Evolutionary conservation across 208 protist species (phyloP), one percentile per base, ranked within the genome.

Genomic region (Herpetomonas muscarum): DNA sequence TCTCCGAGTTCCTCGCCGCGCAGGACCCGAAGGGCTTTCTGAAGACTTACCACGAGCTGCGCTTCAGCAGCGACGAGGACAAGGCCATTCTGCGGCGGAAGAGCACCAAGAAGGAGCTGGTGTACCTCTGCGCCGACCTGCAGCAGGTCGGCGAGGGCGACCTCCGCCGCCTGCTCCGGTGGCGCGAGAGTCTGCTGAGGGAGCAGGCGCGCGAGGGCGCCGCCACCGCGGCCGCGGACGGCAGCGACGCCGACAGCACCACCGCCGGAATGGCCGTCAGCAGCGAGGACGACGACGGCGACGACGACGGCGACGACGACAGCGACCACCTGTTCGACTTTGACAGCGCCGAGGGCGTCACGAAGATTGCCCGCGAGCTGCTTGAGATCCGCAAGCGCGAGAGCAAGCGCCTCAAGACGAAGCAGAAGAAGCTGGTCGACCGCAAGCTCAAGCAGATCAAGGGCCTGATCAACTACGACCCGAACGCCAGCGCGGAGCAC

Each of bases 101-200:
- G 61, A 68, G 52, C 21, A 97, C 94, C 12, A 97, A 90, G 53
- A 76, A 93, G 48, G 96, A 99, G 61, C 81, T 99, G 29, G 78
- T 87, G 25, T 87, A 94, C 34, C 85, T 86, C 41, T 95, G 81
- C 59, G 76, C 75, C 1, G 97, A 99, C 70, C 65, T 98, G 3
- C 86, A 96, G 53, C 90, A 99, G 42, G 81, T 99, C 15, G 90
- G 96, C 51, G 94, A 98, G 75, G 82, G 67, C 6, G 97, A 98
- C 56, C 77, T 98, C 25, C 85, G 84, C 39, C 78, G 73, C 3
- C 70, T 99, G 46, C 74, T 99, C 31, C 93, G 94, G 31, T 99
- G 97, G 97, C 84, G 93, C 5, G 81, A 95, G 34, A 72, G 85
- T 48, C 82, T 98, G 41, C 56, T 85, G 17, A 58, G 70, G 9